Conservation (phyloP, 805 yeast genomes). For the Yarrowia sp. region DNA sequence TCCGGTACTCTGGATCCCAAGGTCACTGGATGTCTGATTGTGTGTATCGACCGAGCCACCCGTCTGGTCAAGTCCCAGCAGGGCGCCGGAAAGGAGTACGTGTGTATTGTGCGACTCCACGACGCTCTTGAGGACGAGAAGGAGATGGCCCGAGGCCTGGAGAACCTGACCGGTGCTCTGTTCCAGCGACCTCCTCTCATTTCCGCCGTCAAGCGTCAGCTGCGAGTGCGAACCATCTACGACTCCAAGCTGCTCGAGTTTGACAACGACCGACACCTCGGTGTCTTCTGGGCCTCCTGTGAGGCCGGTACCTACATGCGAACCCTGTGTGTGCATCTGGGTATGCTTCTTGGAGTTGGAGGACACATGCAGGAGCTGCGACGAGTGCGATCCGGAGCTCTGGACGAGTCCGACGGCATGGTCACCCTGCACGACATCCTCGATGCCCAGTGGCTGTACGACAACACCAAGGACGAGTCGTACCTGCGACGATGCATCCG, state of each 20-base stretch:
- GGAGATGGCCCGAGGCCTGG: slow-evolving; percentile 84
- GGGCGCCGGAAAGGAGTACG: slow-evolving; percentile 99
- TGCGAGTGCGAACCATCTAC: slow-evolving; percentile 96
- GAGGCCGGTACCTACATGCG: slow-evolving; percentile 99
- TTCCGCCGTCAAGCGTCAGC: slow-evolving; percentile 98
- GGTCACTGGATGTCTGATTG: slow-evolving; percentile 98
- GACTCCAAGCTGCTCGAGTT: slow-evolving; percentile 95
- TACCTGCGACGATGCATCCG: slow-evolving; percentile 92
- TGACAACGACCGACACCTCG: slow-evolving; percentile 94
- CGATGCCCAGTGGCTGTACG: slow-evolving; percentile 98
- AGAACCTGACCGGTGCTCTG: slow-evolving; percentile 96
- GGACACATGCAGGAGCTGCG: slow-evolving; percentile 99
- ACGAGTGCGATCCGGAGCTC: slow-evolving; percentile 98
- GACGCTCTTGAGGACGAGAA: slow-evolving; percentile 90
- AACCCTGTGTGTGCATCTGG: slow-evolving; percentile 97
- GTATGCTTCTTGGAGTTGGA: slow-evolving; percentile 98
- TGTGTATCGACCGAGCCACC: slow-evolving; percentile 97
- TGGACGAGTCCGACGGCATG: slow-evolving; percentile 86
- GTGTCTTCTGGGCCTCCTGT: slow-evolving; percentile 99
- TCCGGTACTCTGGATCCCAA: slow-evolving; percentile 98
- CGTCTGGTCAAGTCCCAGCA: slow-evolving; percentile 98
- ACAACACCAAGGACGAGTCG: slow-evolving; percentile 95
- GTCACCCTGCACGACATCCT: slow-evolving; percentile 96
- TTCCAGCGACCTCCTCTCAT: slow-evolving; percentile 99
- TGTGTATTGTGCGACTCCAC: slow-evolving; percentile 94